Conservation (phyloP, 139 green algal species). For the Parachlorella kessleri region DNA sequence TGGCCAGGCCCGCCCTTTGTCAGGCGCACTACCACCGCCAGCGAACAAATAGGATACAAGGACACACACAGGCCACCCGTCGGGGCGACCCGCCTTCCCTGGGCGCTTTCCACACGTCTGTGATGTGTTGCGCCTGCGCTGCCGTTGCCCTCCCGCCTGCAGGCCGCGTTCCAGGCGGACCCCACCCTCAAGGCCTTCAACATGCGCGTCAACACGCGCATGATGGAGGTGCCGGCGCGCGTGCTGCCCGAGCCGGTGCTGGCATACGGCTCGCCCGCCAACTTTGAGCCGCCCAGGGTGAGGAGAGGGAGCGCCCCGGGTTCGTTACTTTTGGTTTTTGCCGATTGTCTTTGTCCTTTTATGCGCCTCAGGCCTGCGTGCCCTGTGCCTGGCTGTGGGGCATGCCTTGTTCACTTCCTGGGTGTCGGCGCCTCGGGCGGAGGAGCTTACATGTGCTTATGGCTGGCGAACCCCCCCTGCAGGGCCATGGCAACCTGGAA, state of each 20-base stretch:
- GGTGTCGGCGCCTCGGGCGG: too few relatives aligned
- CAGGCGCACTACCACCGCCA: too few relatives aligned
- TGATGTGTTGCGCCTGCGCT: too few relatives aligned
- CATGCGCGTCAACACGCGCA: slow-evolving; percentile 23
- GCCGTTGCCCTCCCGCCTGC: background rate
- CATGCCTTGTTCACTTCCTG: too few relatives aligned
- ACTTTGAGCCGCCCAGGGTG: slow-evolving; percentile 28
- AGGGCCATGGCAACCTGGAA: slow-evolving; percentile 8
- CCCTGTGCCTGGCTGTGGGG: too few relatives aligned
- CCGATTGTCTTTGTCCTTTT: background rate
- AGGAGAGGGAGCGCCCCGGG: too few relatives aligned
- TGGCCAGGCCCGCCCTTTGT: too few relatives aligned
- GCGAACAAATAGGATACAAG: too few relatives aligned
- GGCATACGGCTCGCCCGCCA: slow-evolving; percentile 42
- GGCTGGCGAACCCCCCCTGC: background rate
- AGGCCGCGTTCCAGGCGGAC: slow-evolving; percentile 28
- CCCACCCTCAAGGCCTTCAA: slow-evolving; percentile 32
- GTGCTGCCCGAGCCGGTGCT: slow-evolving; percentile 59
- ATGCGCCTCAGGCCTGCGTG: background rate
- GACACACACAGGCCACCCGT: too few relatives aligned
- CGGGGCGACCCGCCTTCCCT: too few relatives aligned
- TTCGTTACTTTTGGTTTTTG: background rate
- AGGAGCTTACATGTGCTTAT: too few relatives aligned
- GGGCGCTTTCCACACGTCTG: too few relatives aligned
- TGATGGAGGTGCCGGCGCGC: slow-evolving; percentile 41